Evolutionary conservation across 495 filamentous ascomycete species (phyloP).

Genomic region (Rhizodiscina lignyota): DNA sequence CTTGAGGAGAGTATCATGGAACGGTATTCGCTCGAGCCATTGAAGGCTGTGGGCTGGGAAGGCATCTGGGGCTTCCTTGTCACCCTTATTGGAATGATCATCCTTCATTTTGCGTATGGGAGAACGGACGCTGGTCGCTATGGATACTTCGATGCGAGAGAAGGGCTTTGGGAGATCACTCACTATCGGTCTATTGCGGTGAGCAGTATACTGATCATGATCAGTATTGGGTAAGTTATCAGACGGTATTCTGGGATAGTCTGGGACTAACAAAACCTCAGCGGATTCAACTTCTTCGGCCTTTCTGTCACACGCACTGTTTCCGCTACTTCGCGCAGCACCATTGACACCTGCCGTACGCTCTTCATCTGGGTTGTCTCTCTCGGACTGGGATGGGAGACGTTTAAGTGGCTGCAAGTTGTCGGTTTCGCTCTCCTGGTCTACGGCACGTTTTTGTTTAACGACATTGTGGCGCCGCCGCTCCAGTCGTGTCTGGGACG

Average conservation of each 20-base stretch:
- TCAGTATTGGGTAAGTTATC: conserved; percentile 75
- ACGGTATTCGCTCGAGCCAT: conserved; percentile 70
- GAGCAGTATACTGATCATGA: conserved; percentile 78
- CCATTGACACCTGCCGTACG: conserved; percentile 93
- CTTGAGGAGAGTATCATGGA: conserved; percentile 90
- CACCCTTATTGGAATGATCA: conserved; percentile 61
- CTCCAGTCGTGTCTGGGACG: conserved; percentile 37
- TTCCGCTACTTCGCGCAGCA: conserved; percentile 79
- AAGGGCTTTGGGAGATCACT: conserved; percentile 66
- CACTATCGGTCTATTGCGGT: conserved; percentile 50
- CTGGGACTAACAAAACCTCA: no score
- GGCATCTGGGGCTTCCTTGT: conserved; percentile 81
- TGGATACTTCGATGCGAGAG: conserved; percentile 78
- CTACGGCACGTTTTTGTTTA: conserved; percentile 95
- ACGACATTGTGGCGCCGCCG: conserved; percentile 76
- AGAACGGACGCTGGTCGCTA: conserved; percentile 52
- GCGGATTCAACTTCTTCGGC: conserved; percentile 97
- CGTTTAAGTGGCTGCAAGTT: conserved; percentile 96
- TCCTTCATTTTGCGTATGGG: conserved; percentile 63
- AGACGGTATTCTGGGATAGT: no score
- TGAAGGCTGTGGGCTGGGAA: conserved; percentile 92
- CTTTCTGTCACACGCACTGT: conserved; percentile 79
- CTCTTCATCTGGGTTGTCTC: conserved; percentile 97
- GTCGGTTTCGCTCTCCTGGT: conserved; percentile 75
- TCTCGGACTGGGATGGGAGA: conserved; percentile 86